These are phyloP conservation scores for Mantamonas sphyraenae DNA, from an alignment of 78 protist species.

Conservation along the genomic window DNA sequence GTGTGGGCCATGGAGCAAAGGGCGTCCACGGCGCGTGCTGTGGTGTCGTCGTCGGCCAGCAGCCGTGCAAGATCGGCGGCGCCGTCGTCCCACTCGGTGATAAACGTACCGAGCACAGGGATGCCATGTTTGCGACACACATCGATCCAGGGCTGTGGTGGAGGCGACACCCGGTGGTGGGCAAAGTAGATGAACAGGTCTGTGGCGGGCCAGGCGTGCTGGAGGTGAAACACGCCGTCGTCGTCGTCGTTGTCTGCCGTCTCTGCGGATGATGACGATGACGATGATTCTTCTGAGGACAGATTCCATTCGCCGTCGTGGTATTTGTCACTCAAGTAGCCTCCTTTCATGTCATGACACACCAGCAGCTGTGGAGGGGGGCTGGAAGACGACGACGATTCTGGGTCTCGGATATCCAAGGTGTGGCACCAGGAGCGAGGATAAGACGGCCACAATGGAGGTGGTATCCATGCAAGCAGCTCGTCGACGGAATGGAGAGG, in stretches of 20 bases:
- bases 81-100: constrained; percentile 79
- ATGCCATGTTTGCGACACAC: constrained; percentile 54
- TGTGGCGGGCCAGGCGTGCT: constrained; percentile 10
- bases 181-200: constrained; percentile 74
- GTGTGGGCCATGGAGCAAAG: constrained; percentile 13
- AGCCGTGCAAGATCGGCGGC: background rate
- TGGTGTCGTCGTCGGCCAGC: background rate
- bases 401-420: no score
- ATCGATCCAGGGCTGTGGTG: constrained; percentile 67
- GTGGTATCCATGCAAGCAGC: no score
- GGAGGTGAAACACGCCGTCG: no score
- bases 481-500: no score
- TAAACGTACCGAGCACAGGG: constrained; percentile 56
- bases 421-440: no score
- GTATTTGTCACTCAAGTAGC: background rate
- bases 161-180: constrained; percentile 63
- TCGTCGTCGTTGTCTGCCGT: no score
- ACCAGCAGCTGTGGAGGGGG: constrained; percentile 14
- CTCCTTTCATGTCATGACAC: constrained; percentile 24
- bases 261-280: background rate
- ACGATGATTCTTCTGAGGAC: background rate
- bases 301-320: background rate
- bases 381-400: no score
- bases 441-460: no score
- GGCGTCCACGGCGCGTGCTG: background rate